Percentiles rank a stretch among this genome's conserved stretches.
Conservation (phyloP, 495 filamentous ascomycete species). For the Tetracladium marchalianum region DNA sequence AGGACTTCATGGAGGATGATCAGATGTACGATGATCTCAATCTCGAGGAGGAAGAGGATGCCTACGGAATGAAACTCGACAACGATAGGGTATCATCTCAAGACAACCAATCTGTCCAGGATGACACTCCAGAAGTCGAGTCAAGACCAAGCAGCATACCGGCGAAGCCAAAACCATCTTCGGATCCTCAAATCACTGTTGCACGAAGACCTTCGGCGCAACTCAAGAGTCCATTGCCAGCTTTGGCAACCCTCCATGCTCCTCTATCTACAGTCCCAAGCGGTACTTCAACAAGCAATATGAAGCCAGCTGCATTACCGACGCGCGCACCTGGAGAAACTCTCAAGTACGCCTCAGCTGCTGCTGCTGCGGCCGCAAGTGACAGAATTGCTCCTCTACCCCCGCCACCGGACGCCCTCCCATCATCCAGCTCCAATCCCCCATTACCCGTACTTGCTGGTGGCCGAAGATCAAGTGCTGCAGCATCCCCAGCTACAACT, state of each 20-base stretch:
- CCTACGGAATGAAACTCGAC: slow-evolving; percentile 72
- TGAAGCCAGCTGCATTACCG: slow-evolving; percentile 91
- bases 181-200: slow-evolving; percentile 37
- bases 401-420: slow-evolving; percentile 20
- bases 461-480: slow-evolving; percentile 27
- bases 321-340: slow-evolving; percentile 78
- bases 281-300: slow-evolving; percentile 36
- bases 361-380: slow-evolving; percentile 87
- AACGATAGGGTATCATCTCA: slow-evolving; percentile 87
- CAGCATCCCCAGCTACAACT: slow-evolving; percentile 42
- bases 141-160: slow-evolving; percentile 37
- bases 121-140: slow-evolving; percentile 63
- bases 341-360: slow-evolving; percentile 92
- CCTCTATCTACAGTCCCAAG: slow-evolving; percentile 52
- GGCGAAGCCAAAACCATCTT: slow-evolving; percentile 36
- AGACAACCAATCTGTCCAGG: slow-evolving; percentile 86
- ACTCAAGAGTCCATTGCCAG: slow-evolving; percentile 86
- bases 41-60: slow-evolving; percentile 79
- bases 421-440: slow-evolving; percentile 10
- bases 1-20: slow-evolving; percentile 88
- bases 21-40: slow-evolving; percentile 88
- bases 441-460: slow-evolving; percentile 17
- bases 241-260: slow-evolving; percentile 74
- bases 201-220: slow-evolving; percentile 77
- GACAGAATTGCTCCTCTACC: slow-evolving; percentile 49